phyloP scores from a whole-genome alignment of 2,329 filamentous ascomycete genomes.

The Exophiala spinifera region DNA sequence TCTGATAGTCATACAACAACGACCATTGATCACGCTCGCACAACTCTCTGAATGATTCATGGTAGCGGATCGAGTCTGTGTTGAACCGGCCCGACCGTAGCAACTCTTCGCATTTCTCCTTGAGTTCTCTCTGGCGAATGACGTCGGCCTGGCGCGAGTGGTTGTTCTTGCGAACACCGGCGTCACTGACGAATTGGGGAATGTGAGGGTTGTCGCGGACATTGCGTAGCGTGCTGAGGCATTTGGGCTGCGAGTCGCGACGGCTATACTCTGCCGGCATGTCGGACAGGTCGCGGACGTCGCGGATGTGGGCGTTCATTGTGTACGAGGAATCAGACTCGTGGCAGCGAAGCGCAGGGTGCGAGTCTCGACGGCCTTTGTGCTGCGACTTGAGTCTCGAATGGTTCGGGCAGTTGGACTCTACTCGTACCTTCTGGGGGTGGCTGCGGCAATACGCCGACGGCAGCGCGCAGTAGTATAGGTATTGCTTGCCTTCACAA shows the following conservation, averaged over 20 bases:
- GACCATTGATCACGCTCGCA: neutral
- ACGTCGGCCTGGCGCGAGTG: neutral
- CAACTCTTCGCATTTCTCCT: conserved; percentile 5
- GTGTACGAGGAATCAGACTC: conserved; percentile 2
- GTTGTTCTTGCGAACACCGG: conserved; percentile 5
- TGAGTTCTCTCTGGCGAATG: neutral
- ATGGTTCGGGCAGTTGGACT: neutral
- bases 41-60: neutral
- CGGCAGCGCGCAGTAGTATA: neutral
- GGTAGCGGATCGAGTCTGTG: neutral
- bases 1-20: neutral
- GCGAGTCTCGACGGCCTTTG: neutral
- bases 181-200: neutral
- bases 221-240: conserved; percentile 4
- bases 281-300: conserved; percentile 11
- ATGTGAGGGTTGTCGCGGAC: conserved; percentile 9
- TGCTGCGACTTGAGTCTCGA: neutral
- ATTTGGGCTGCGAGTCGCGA: neutral
- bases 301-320: neutral
- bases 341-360: conserved; percentile 1
- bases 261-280: conserved; percentile 5
- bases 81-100: conserved; percentile 4
- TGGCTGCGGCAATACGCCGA: neutral
- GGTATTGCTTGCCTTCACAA: neutral
- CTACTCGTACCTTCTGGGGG: too few relatives aligned